These are phyloP conservation scores for Termitomyces heimii DNA, from an alignment of 768 basidiomycete species.

Conservation along the genomic window DNA sequence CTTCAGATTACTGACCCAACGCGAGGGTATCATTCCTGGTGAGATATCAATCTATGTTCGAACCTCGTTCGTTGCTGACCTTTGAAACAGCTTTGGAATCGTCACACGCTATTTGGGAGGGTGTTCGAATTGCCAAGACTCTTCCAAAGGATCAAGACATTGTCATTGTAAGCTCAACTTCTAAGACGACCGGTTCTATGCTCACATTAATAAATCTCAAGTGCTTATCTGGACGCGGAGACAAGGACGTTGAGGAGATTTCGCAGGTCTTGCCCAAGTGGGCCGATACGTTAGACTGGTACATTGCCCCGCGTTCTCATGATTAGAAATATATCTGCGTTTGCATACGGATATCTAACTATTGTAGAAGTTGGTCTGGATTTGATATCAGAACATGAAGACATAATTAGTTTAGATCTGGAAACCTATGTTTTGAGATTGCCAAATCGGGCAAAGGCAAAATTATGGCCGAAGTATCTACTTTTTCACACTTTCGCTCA, in stretches of 20 bases:
- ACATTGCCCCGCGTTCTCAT: conserved; percentile 44
- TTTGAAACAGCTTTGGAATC: conserved; percentile 74
- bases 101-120: conserved; percentile 94
- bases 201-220: conserved; percentile 24
- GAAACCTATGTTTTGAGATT: background rate
- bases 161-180: conserved; percentile 67
- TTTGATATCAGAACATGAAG: background rate
- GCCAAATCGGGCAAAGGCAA: conserved; percentile 8
- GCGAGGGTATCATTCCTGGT: conserved; percentile 97
- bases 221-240: conserved; percentile 94
- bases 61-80: conserved; percentile 1
- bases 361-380: background rate
- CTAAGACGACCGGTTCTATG: background rate
- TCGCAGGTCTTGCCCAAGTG: conserved; percentile 93
- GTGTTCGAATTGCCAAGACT: conserved; percentile 77
- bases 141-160: conserved; percentile 81
- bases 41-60: conserved; percentile 13
- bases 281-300: conserved; percentile 94
- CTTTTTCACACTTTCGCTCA: background rate
- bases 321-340: background rate
- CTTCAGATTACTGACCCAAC: conserved; percentile 86
- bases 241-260: conserved; percentile 97
- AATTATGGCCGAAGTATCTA: conserved; percentile 6
- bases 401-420: background rate
- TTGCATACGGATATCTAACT: background rate